These are phyloP conservation scores for Pyricularia grisea DNA, from an alignment of 2,329 filamentous ascomycete species.

Conservation along the genomic window DNA sequence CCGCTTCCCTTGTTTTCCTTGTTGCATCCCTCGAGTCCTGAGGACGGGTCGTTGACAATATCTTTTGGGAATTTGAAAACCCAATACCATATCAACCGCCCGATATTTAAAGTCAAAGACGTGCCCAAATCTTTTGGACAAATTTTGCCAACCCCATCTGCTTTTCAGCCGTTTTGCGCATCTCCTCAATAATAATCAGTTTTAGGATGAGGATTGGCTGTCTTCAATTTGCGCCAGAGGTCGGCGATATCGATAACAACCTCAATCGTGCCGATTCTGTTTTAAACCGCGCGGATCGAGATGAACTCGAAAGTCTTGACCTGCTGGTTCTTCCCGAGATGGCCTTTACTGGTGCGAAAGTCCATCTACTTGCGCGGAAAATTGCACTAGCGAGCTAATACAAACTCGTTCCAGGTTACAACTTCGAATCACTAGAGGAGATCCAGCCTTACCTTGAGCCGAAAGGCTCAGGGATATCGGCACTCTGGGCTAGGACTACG, in stretches of 20 bases:
- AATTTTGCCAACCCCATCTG: background rate
- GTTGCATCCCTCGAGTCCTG: background rate
- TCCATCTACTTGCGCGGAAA: background rate
- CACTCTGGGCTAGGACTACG: constrained; percentile 60
- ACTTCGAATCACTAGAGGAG: constrained; percentile 60
- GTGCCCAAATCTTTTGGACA: background rate
- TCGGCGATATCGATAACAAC: constrained; percentile 64
- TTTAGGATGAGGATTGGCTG: constrained; percentile 29
- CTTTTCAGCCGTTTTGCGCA: background rate
- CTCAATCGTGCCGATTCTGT: constrained; percentile 58
- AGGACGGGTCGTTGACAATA: background rate
- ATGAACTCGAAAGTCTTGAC: constrained; percentile 54
- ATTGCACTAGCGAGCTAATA: background rate
- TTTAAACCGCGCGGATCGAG: constrained; percentile 38
- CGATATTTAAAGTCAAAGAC: background rate
- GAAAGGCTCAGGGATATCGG: constrained; percentile 54
- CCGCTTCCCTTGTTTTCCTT: background rate
- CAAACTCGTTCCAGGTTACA: constrained; percentile 50
- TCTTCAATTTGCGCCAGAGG: constrained; percentile 61
- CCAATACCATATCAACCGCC: background rate
- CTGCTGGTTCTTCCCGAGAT: constrained; percentile 68
- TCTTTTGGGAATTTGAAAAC: background rate
- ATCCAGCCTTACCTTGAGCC: constrained; percentile 63
- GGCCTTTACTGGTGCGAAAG: constrained; percentile 55
- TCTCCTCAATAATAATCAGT: background rate